Base-by-base conservation (phyloP, 176 grass and related monocot genomes). In the Calamus simplicifolius region DNA sequence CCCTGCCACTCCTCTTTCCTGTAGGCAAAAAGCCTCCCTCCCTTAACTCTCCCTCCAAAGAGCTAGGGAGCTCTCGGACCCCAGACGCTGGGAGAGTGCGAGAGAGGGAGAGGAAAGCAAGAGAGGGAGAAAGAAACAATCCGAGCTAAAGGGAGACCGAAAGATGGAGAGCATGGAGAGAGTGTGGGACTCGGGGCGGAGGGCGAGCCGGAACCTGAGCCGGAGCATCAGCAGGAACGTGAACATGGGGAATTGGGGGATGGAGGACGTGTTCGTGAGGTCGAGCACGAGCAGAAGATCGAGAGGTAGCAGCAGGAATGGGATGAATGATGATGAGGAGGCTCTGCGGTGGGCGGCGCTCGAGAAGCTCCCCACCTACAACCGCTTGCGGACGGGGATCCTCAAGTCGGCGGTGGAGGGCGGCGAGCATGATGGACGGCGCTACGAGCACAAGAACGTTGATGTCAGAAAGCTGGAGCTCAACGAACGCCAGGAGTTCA, bases 321-420 rank as follows among this genome's bases (percentile, higher is more conserved):
- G 30, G 5, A 29, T 31, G 17, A 83, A 83, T 64, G 84, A 81
- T 54, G 93, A 97, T 66, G 93, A 98, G 62, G 84, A 92, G 84
- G 93, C 87, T 29, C 73, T 98, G 8, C 68, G 93, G 0, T 98
- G 93, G 93, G 93, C 88, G 0, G 93, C 93, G 48, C 77, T 92
- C 62, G 93, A 98, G 81, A 73, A 76, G 51, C 84, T 98, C 1
- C 88, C 93, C 17, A 89, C 93, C 5, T 80, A 92, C 84, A 85
- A 7, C 79, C 93, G 87, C 58, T 73, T 98, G 54, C 26, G 93
- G 49, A 98, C 81, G 0, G 70, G 84, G 71, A 91, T 98, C 18
- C 66, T 98, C 8, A 74, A 64, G 27, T 62, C 81, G n/a, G 56
- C 68, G 31, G 29, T 65, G 8, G 79, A 73, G 0, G 50, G 5